A percentile compares a stretch with the other conserved stretches of the same genome.
phyloP scores from a whole-genome alignment of 2,329 filamentous ascomycete genomes.

The Ploettnerulaceae sp. region DNA sequence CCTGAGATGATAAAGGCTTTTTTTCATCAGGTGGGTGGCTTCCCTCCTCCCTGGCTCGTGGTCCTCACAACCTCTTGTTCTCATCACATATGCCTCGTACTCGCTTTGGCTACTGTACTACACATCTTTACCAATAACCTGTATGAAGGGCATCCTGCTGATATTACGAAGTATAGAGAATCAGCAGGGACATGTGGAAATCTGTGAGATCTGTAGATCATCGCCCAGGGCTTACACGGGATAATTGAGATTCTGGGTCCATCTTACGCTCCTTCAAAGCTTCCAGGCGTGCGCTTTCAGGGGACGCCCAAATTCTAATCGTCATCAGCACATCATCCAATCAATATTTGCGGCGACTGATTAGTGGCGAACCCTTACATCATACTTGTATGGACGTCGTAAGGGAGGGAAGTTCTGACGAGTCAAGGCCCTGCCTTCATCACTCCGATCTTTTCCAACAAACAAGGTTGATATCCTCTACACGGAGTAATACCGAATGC shows the following conservation, averaged over 20 bases:
- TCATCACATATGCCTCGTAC: not conserved
- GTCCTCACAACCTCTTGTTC: too few relatives aligned
- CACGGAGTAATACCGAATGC: too few relatives aligned
- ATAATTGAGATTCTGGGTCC: slow-evolving; percentile 6
- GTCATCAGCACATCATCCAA: slow-evolving; percentile 17
- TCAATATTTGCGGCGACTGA: slow-evolving; percentile 12
- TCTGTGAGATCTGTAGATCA: slow-evolving; percentile 21
- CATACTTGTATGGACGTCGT: slow-evolving; percentile 1
- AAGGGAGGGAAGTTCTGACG: not conserved
- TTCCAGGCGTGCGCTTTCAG: not conserved
- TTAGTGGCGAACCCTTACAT: slow-evolving; percentile 26
- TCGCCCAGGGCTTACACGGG: slow-evolving; percentile 9
- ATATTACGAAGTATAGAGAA: slow-evolving; percentile 4
- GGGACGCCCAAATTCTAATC: slow-evolving; percentile 7
- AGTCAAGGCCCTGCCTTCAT: slow-evolving; percentile 8
- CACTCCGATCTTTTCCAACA: slow-evolving; percentile 7
- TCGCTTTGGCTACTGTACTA: not conserved
- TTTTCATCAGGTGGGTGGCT: slow-evolving; percentile 3
- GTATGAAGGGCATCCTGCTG: too few relatives aligned
- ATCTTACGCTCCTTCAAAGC: slow-evolving; percentile 1
- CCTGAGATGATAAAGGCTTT: not conserved
- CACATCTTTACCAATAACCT: not conserved
- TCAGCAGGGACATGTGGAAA: slow-evolving; percentile 3
- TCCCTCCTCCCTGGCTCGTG: too few relatives aligned
- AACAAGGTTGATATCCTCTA: slow-evolving; percentile 25